phyloP scores from a whole-genome alignment of 805 yeast species.

The Yarrowia porcina region DNA sequence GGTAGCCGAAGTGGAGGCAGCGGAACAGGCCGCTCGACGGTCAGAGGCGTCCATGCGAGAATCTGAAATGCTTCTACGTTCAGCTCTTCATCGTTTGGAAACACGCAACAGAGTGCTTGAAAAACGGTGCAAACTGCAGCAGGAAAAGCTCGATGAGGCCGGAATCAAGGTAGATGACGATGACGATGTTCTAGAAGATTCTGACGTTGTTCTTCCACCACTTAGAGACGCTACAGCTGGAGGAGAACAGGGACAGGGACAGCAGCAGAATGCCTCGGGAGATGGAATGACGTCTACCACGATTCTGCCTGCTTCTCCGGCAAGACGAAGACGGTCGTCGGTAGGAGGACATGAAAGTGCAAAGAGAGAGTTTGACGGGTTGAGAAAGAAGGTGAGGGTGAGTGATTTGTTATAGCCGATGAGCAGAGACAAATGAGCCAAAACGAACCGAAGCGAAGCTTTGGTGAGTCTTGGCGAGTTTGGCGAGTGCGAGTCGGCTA shows the following conservation, averaged over 20 bases:
- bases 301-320: conserved; percentile 12
- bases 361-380: conserved; percentile 19
- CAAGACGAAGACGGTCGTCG: conserved; percentile 4
- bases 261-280: no score
- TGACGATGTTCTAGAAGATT: conserved; percentile 8
- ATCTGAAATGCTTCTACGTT: conserved; percentile 27
- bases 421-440: no score
- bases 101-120: conserved; percentile 11
- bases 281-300: conserved; percentile 13
- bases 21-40: conserved; percentile 39
- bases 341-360: conserved; percentile 23
- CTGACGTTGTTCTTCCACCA: conserved; percentile 18
- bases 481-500: no score
- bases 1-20: conserved; percentile 70
- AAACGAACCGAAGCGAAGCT: no score
- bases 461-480: no score
- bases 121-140: conserved; percentile 11
- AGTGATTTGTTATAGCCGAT: neutral
- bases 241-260: neutral
- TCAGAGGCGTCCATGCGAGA: conserved; percentile 36
- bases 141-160: conserved; percentile 14
- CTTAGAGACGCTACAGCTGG: neutral
- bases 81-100: conserved; percentile 27
- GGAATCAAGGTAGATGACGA: conserved; percentile 14
- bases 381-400: conserved; percentile 22